These are phyloP conservation scores for Phlyctochytrium planicorne DNA, from an alignment of 192 early-diverging fungal genomes.

Conservation along the genomic window DNA sequence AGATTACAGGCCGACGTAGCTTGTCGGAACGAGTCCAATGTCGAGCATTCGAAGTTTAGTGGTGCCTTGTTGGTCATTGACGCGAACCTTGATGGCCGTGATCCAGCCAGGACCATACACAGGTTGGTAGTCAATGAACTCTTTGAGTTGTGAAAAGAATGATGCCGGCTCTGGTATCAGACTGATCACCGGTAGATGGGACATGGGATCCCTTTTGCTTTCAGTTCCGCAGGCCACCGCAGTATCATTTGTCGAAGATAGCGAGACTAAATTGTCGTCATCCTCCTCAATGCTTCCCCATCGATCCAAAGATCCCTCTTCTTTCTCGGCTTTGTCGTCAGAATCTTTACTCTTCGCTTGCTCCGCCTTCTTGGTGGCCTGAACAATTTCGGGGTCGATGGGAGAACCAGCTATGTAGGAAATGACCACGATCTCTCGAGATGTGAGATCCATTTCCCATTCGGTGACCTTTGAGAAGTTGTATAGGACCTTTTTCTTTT, in stretches of 20 bases:
- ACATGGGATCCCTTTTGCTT: neutral
- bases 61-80: neutral
- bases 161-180: neutral
- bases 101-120: slow-evolving; percentile 6
- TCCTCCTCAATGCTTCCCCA: slow-evolving; percentile 8
- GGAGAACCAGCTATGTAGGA: neutral
- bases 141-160: neutral
- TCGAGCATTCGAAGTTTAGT: neutral
- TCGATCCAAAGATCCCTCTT: neutral
- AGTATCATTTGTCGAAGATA: neutral
- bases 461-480: slow-evolving; percentile 5
- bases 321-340: neutral
- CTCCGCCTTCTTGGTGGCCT: neutral
- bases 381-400: neutral
- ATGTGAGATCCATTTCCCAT: neutral
- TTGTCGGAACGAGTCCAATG: slow-evolving; percentile 3
- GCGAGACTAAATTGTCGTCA: neutral
- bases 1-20: slow-evolving; percentile 6
- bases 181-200: neutral
- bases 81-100: slow-evolving; percentile 3
- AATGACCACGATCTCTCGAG: neutral
- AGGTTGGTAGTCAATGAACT: slow-evolving; percentile 8
- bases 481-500: neutral
- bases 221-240: neutral
- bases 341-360: neutral